These are phyloP conservation scores for Solanum pinnatisectum DNA, from an alignment of 257 asterid species.

Conservation along the genomic window DNA sequence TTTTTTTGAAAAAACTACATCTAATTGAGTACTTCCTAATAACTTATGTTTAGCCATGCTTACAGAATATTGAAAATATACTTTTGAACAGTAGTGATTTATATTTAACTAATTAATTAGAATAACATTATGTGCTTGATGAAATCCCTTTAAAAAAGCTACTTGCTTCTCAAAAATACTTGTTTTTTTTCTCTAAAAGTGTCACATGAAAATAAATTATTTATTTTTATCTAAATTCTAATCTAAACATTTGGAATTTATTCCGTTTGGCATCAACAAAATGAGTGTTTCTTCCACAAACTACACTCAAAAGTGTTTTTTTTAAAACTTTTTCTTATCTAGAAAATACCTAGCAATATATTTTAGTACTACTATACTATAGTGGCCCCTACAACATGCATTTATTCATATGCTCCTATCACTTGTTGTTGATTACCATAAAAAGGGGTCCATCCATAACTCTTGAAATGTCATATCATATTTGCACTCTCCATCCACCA, in stretches of 20 bases:
- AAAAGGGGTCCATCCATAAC: neutral
- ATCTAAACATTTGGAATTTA: neutral
- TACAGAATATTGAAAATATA: neutral
- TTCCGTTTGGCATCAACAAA: conserved; percentile 1
- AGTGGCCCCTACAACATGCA: neutral
- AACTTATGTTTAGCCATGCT: neutral
- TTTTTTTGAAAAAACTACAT: too few species aligned
- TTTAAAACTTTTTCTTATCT: neutral
- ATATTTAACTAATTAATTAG: too few species aligned
- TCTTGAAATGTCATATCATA: neutral
- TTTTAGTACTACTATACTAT: neutral
- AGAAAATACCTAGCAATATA: neutral
- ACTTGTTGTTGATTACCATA: neutral
- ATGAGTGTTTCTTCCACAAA: neutral
- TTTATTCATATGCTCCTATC: neutral
- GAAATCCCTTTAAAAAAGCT: neutral
- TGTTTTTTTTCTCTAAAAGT: neutral
- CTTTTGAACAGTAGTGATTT: neutral
- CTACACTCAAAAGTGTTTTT: neutral
- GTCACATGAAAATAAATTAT: neutral
- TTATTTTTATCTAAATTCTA: neutral
- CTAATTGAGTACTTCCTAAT: neutral
- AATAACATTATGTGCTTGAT: neutral
- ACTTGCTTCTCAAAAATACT: neutral
- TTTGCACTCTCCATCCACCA: neutral